These are phyloP conservation scores for Fusarium veterinarium DNA, from an alignment of 2,329 filamentous ascomycete genomes.

Conservation along the genomic window DNA sequence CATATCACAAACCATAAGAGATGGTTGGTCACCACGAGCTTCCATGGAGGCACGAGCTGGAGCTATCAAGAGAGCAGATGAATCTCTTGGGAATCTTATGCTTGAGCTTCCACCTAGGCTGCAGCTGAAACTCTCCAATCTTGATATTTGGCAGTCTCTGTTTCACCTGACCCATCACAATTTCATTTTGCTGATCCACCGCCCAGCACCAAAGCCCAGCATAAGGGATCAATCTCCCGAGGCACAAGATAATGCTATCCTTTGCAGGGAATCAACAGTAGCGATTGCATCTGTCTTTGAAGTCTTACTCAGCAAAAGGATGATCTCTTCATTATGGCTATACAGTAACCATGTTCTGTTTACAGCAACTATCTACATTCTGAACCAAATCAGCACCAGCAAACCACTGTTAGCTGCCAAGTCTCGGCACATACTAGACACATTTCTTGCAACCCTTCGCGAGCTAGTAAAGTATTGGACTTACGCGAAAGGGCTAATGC, in stretches of 20 bases:
- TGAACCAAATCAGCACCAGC: background rate
- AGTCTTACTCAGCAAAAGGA: background rate
- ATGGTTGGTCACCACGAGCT: constrained; percentile 5
- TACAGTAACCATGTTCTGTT: constrained; percentile 17
- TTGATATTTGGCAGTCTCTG: constrained; percentile 7
- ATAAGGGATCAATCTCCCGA: accelerated
- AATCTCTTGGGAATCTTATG: background rate
- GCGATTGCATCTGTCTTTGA: constrained; percentile 8
- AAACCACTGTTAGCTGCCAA: background rate
- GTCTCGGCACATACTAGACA: background rate
- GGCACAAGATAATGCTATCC: background rate
- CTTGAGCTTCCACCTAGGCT: background rate
- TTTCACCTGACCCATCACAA: constrained; percentile 1
- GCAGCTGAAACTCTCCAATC: background rate
- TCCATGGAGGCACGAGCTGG: background rate
- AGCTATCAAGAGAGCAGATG: constrained; percentile 4
- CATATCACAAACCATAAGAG: constrained; percentile 1
- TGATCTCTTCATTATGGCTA: background rate
- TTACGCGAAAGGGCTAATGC: background rate
- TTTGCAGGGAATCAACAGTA: constrained; percentile 12
- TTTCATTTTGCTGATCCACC: constrained; percentile 4
- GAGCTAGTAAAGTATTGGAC: constrained; percentile 15
- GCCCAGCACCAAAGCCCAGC: background rate
- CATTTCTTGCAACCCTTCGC: background rate
- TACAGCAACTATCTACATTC: constrained; percentile 11